Base-by-base conservation (phyloP, 2,329 filamentous ascomycete genomes). In the Fusarium torreyae region DNA sequence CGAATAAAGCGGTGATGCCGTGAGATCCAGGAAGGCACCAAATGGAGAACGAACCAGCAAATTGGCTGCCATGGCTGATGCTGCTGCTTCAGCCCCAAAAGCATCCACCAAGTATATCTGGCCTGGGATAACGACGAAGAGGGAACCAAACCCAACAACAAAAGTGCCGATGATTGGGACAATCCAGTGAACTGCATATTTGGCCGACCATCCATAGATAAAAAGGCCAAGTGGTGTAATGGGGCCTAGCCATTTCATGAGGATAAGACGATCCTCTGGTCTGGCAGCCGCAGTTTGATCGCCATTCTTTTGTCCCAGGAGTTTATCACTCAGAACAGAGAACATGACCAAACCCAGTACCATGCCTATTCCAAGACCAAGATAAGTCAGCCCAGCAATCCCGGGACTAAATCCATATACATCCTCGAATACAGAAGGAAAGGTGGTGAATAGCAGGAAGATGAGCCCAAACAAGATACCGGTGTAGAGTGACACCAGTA, bases 141-240 rank as follows among this genome's bases (percentile, higher is more conserved):
- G 34, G 7, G 55, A 51, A 0, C 86, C 86, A 2, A 83, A 75
- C 0, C 86, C 85, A 51, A 89, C 82, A 4, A 87, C 77, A 1
- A 78, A 75, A 0, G 85, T 86, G 6, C 87, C 88, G 24, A 89
- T 81, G 45, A 89, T 87, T 0, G 87, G 87, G 4, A 87, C 81
- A 36, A 89, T 86, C 86, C 87, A 90, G 70, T 87, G 85, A 0
- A 81, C 78, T 1, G 81, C 72, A 40, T 82, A 80, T 28, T 88
- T 79, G 0, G 86, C 84, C 3, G 82, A 79, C 88, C 88, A 90
- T 39, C 88, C 88, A 73, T 89, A 90, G 74, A 85, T 82, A 64
- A 89, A 84, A 0, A 90, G 79, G 0, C 86, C 84, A 4, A 83
- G 68, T 0, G 88, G 87, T 2, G 89, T 82, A 36, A 88, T 79